Evolutionary conservation across 2,329 filamentous ascomycete species (phyloP).

Genomic region (Botryotinia narcissicola): DNA sequence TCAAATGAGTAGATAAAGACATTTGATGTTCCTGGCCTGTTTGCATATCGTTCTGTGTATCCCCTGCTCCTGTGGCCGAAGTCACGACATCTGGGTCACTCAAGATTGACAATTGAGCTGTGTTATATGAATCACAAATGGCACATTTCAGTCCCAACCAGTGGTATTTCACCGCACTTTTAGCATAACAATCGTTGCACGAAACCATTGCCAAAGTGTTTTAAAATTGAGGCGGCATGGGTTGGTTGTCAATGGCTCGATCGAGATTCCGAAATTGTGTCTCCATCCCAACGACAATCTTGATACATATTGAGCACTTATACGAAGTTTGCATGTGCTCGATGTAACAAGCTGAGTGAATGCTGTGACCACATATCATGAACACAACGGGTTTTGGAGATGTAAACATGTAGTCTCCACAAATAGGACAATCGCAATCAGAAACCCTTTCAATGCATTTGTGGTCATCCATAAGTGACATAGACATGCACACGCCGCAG

Average conservation of each 20-base stretch:
- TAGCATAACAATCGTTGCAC: conserved; percentile 92
- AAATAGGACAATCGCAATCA: conserved; percentile 95
- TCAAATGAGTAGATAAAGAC: conserved; percentile 19
- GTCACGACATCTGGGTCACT: conserved; percentile 41
- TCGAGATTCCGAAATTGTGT: conserved; percentile 89
- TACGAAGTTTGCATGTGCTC: conserved; percentile 88
- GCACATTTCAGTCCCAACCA: conserved; percentile 92
- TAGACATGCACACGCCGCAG: conserved; percentile 92
- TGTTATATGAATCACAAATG: conserved; percentile 69
- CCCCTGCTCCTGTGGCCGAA: conserved; percentile 28
- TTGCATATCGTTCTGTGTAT: conserved; percentile 27
- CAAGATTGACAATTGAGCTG: conserved; percentile 61
- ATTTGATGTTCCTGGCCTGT: conserved; percentile 24
- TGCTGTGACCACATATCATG: conserved; percentile 93
- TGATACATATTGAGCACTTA: conserved; percentile 95
- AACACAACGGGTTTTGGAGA: conserved; percentile 86
- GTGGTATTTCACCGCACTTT: conserved; percentile 83
- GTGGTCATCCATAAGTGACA: conserved; percentile 79
- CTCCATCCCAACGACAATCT: conserved; percentile 97
- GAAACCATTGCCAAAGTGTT: conserved; percentile 79
- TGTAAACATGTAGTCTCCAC: conserved; percentile 93
- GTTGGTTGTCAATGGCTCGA: conserved; percentile 80
- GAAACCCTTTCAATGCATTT: conserved; percentile 93
- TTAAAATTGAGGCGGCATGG: conserved; percentile 83
- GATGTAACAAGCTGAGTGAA: conserved; percentile 86